Evolutionary conservation across 768 basidiomycete genomes (phyloP).

Genomic region (Ramaria rubella): DNA sequence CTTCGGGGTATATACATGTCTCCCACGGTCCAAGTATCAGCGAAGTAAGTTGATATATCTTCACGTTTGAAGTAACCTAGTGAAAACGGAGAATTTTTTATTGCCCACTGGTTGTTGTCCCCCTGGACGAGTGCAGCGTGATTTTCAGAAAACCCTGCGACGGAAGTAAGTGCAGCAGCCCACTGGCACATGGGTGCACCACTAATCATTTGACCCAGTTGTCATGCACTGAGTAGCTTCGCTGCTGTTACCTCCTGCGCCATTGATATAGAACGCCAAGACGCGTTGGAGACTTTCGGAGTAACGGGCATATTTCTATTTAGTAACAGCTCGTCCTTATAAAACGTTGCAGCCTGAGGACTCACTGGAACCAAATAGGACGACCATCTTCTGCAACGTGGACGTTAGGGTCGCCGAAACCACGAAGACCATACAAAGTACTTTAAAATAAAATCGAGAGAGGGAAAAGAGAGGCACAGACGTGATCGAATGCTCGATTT

Average conservation of each 20-base stretch:
- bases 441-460: conserved; percentile 9
- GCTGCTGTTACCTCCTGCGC: conserved; percentile 8
- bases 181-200: too few relatives aligned
- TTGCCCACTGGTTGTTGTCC: conserved; percentile 13
- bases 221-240: conserved; percentile 14
- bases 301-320: conserved; percentile 5
- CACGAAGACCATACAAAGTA: conserved; percentile 13
- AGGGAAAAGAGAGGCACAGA: neutral
- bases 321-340: too few relatives aligned
- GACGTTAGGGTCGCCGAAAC: conserved; percentile 14
- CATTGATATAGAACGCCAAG: conserved; percentile 13
- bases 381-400: conserved; percentile 3
- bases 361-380: conserved; percentile 10
- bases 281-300: conserved; percentile 5
- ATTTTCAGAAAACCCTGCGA: conserved; percentile 6
- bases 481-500: conserved; percentile 16
- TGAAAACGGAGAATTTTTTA: conserved; percentile 9
- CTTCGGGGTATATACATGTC: conserved; percentile 17
- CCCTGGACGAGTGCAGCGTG: conserved; percentile 10
- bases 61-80: conserved; percentile 9
- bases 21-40: conserved; percentile 12
- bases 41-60: conserved; percentile 13
- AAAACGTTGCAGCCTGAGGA: neutral
- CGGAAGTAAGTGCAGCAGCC: neutral
- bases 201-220: conserved; percentile 11